A percentile compares a stretch with the other conserved stretches of the same genome.
These are phyloP conservation scores for Scedosporium boydii DNA, from an alignment of 2,329 filamentous ascomycete species.

Conservation along the genomic window DNA sequence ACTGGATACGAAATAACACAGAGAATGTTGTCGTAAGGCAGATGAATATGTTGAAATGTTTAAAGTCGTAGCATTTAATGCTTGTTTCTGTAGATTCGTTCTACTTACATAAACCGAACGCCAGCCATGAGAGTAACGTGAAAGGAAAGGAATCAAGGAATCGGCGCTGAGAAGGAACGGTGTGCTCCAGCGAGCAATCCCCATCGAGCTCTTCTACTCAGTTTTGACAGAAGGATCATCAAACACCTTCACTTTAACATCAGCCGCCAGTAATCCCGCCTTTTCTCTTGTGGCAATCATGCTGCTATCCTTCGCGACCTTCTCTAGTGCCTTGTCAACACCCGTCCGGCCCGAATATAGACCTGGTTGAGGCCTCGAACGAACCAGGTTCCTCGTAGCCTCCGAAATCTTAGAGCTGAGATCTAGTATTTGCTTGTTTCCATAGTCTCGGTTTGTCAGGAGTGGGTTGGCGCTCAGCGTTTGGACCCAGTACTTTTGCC, in stretches of 20 bases:
- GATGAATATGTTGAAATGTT: neutral
- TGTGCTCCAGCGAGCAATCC: neutral
- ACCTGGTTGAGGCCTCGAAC: neutral
- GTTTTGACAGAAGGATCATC: neutral
- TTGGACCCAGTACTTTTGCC: conserved; percentile 99
- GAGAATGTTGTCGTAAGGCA: no score
- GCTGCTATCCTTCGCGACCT: conserved; percentile 51
- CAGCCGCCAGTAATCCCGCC: conserved; percentile 51
- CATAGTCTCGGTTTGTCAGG: conserved; percentile 86
- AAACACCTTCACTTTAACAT: conserved; percentile 57
- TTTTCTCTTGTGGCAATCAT: conserved; percentile 52
- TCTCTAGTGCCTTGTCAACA: conserved; percentile 42
- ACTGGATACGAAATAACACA: no score
- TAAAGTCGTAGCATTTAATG: neutral
- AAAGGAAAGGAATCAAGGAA: neutral
- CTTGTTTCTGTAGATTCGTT: neutral
- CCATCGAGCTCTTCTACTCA: neutral
- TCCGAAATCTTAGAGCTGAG: conserved; percentile 73
- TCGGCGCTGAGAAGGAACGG: neutral
- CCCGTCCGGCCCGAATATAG: neutral
- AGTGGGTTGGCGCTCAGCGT: conserved; percentile 87
- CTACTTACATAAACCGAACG: neutral
- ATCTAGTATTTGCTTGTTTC: conserved; percentile 85
- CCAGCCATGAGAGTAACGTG: neutral
- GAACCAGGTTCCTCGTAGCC: conserved; percentile 28